Conservation (phyloP, 306 rosid genomes). For the Begonia loranthoides region DNA sequence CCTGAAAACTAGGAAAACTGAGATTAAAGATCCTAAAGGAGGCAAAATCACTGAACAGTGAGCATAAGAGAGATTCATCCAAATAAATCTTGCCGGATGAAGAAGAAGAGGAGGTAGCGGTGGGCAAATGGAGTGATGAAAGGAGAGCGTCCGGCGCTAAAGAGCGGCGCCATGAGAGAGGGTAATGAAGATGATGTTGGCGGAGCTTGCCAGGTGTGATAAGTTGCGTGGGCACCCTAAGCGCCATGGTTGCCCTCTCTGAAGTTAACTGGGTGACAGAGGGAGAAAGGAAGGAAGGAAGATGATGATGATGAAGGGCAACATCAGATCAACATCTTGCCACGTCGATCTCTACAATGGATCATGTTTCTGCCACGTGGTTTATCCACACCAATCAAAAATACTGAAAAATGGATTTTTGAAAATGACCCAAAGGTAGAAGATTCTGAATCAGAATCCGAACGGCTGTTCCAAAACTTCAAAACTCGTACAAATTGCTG, state of each 20-base stretch:
- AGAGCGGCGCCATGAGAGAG: conserved; percentile 35
- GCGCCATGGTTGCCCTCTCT: conserved; percentile 27
- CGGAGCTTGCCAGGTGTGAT: conserved; percentile 18
- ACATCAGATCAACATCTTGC: conserved; percentile 19
- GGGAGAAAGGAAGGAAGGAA: neutral
- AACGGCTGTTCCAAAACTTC: no score
- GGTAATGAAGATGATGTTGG: conserved; percentile 2
- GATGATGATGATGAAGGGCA: neutral
- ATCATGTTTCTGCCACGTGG: conserved; percentile 1
- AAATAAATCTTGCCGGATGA: conserved; percentile 11
- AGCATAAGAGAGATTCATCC: neutral
- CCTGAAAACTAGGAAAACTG: conserved; percentile 13
- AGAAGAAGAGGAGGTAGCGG: conserved; percentile 13
- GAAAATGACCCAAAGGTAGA: no score
- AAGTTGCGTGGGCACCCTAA: conserved; percentile 39
- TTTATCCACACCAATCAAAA: no score
- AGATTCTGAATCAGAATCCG: no score
- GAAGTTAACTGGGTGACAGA: neutral
- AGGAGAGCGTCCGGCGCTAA: conserved; percentile 21
- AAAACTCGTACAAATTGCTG: no score
- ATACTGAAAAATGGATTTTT: no score
- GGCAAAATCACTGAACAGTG: neutral
- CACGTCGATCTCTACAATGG: conserved; percentile 33
- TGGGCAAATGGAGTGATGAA: conserved; percentile 5
- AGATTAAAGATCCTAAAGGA: neutral